phyloP scores from a whole-genome alignment of 192 early-diverging fungal species.

The Globomyces pollinis-pini region DNA sequence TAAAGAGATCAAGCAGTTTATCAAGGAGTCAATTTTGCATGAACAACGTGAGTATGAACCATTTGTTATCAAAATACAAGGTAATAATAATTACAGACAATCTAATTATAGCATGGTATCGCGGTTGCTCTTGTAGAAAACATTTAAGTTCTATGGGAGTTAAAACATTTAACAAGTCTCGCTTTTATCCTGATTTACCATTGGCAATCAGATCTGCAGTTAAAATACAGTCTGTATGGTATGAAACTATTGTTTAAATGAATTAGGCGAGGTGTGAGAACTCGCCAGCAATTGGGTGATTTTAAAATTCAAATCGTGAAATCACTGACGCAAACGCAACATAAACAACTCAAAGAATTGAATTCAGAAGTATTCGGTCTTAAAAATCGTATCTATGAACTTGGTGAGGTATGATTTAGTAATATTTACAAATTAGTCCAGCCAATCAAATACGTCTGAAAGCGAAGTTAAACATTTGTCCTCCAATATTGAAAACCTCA shows the following conservation, averaged over 20 bases:
- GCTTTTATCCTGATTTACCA: not conserved
- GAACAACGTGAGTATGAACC: not conserved
- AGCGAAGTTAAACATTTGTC: too few relatives aligned
- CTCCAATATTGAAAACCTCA: too few relatives aligned
- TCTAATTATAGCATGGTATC: not conserved
- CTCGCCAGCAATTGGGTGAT: too few relatives aligned
- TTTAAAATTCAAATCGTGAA: too few relatives aligned
- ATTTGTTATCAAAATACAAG: not conserved
- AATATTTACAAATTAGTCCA: too few relatives aligned
- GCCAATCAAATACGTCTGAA: too few relatives aligned
- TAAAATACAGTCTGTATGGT: conserved; percentile 4
- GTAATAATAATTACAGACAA: too few relatives aligned
- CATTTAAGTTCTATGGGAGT: not conserved
- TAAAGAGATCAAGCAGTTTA: conserved; percentile 6
- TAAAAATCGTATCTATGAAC: too few relatives aligned
- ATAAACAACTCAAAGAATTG: too few relatives aligned
- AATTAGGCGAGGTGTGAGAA: not conserved
- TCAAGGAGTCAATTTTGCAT: not conserved
- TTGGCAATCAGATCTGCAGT: not conserved
- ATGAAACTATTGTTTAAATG: not conserved
- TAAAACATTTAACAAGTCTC: not conserved
- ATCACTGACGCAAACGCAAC: too few relatives aligned
- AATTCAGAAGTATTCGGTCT: too few relatives aligned
- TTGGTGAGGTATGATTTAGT: too few relatives aligned
- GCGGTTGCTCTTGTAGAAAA: conserved; percentile 1